phyloP scores from a whole-genome alignment of 2,329 filamentous ascomycete genomes.

The Microascus cirrosus region DNA sequence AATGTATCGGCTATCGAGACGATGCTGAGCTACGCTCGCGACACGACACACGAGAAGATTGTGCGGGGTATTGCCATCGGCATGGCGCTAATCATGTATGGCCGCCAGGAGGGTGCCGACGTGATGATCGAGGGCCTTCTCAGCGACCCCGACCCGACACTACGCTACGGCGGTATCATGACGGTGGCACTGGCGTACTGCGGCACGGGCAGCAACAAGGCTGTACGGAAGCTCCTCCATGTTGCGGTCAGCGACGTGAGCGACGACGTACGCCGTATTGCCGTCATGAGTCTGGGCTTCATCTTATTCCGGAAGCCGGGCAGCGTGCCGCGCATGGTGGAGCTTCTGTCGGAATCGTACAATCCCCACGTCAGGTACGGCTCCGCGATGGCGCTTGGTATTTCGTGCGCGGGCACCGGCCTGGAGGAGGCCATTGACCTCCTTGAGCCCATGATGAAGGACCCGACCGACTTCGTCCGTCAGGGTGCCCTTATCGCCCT shows the following conservation, averaged over 20 bases:
- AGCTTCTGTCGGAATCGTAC: slow-evolving; percentile 94
- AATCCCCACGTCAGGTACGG: slow-evolving; percentile 97
- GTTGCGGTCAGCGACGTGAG: slow-evolving; percentile 96
- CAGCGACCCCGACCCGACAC: slow-evolving; percentile 83
- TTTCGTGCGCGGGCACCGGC: slow-evolving; percentile 93
- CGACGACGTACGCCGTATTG: slow-evolving; percentile 90
- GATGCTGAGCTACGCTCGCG: slow-evolving; percentile 96
- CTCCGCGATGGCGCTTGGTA: slow-evolving; percentile 95
- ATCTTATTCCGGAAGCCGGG: slow-evolving; percentile 97
- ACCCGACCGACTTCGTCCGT: slow-evolving; percentile 94
- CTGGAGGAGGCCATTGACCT: slow-evolving; percentile 94
- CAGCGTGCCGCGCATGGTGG: slow-evolving; percentile 96
- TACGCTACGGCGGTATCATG: slow-evolving; percentile 96
- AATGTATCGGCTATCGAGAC: slow-evolving; percentile 88
- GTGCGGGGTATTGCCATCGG: slow-evolving; percentile 90
- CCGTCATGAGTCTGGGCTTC: slow-evolving; percentile 96
- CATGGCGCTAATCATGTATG: slow-evolving; percentile 98
- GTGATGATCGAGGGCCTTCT: slow-evolving; percentile 88
- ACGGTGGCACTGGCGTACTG: slow-evolving; percentile 97
- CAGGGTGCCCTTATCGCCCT: slow-evolving; percentile 91
- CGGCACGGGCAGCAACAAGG: slow-evolving; percentile 96
- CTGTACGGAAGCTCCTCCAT: slow-evolving; percentile 88
- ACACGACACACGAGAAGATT: slow-evolving; percentile 98
- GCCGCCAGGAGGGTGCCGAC: slow-evolving; percentile 86
- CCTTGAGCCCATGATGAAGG: slow-evolving; percentile 98